A percentile compares a stretch with the other conserved stretches of the same genome.
phyloP scores from a whole-genome alignment of 2,329 filamentous ascomycete genomes.

The Aspergillus ibericus region DNA sequence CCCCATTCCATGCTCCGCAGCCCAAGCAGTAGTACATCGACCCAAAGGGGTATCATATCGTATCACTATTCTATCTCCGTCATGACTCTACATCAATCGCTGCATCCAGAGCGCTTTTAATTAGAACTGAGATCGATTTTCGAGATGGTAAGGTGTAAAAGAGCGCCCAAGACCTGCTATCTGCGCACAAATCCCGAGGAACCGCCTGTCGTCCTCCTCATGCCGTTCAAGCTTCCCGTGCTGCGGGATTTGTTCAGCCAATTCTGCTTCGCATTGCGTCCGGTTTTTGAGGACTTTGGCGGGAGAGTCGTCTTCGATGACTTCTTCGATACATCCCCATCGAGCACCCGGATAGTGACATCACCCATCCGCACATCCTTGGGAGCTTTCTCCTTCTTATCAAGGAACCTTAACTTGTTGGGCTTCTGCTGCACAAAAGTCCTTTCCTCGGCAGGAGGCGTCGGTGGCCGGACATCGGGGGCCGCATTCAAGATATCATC shows the following conservation, averaged over 20 bases:
- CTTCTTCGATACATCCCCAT: conserved; percentile 33
- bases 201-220: conserved; percentile 39
- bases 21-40: not conserved
- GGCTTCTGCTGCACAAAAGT: conserved; percentile 29
- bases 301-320: conserved; percentile 42
- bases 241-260: conserved; percentile 42
- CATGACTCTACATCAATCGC: not conserved
- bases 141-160: not conserved
- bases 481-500: conserved; percentile 52
- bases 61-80: not conserved
- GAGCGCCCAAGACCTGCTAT: conserved; percentile 14
- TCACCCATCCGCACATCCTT: conserved; percentile 54
- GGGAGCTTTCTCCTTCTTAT: conserved; percentile 47
- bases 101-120: not conserved
- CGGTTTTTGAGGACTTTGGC: conserved; percentile 47
- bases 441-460: conserved; percentile 41
- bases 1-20: not conserved
- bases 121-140: not conserved
- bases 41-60: not conserved
- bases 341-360: conserved; percentile 52
- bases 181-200: conserved; percentile 40
- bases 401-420: conserved; percentile 51
- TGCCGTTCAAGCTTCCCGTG: conserved; percentile 33
- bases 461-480: conserved; percentile 46
- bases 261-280: conserved; percentile 38